Conservation (phyloP, 805 yeast genomes). For the Pichia pseudocactophila region DNA sequence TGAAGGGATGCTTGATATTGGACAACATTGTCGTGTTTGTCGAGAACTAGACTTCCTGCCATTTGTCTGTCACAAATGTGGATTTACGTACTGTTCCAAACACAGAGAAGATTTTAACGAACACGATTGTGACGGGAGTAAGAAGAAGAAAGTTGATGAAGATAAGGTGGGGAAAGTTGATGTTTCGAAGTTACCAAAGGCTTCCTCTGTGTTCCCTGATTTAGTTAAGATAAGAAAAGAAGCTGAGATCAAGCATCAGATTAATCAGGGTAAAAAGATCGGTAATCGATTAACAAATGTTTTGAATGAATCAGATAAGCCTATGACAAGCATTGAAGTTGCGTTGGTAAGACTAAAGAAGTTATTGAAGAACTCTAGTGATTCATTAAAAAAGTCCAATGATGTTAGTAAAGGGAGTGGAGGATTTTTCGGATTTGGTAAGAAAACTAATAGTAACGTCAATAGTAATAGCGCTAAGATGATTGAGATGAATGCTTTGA, state of each 20-base stretch:
- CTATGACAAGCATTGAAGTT: slow-evolving; percentile 9
- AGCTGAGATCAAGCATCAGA: slow-evolving; percentile 23
- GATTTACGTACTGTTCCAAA: slow-evolving; percentile 37
- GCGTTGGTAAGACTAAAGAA: slow-evolving; percentile 13
- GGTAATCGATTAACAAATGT: slow-evolving; percentile 9
- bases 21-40: slow-evolving; percentile 48
- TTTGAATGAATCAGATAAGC: slow-evolving; percentile 3
- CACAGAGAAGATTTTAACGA: slow-evolving; percentile 34
- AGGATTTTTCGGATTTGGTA: not conserved
- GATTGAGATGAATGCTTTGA: slow-evolving; percentile 32
- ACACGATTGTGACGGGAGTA: slow-evolving; percentile 18
- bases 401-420: no score
- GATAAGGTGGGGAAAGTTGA: slow-evolving; percentile 15
- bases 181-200: slow-evolving; percentile 27
- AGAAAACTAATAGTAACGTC: not conserved
- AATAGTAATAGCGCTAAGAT: slow-evolving; percentile 10
- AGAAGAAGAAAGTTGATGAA: slow-evolving; percentile 8
- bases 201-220: slow-evolving; percentile 45
- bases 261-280: slow-evolving; percentile 7
- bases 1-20: slow-evolving; percentile 42
- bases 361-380: slow-evolving; percentile 3
- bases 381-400: slow-evolving; percentile 5
- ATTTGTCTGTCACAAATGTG: slow-evolving; percentile 37
- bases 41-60: slow-evolving; percentile 50
- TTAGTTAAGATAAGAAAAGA: slow-evolving; percentile 33